These are phyloP conservation scores for Tetracentron sinense DNA, from an alignment of 164 flowering plant species.

Conservation along the genomic window DNA sequence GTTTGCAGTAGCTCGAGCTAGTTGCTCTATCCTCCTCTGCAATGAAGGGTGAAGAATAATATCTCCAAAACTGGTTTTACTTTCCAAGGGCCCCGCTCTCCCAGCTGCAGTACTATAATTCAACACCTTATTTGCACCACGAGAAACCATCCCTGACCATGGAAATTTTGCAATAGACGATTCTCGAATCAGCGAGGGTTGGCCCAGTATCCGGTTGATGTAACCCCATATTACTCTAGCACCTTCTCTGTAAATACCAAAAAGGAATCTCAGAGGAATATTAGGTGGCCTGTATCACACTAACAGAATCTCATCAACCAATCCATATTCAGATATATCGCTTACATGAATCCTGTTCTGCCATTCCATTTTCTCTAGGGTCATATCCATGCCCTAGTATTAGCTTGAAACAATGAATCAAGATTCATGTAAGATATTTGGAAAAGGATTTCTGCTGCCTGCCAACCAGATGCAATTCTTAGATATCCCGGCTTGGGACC, in stretches of 20 bases:
- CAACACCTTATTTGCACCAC: slow-evolving; percentile 32
- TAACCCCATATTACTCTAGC: slow-evolving; percentile 94
- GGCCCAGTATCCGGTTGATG: slow-evolving; percentile 86
- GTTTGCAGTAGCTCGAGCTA: slow-evolving; percentile 92
- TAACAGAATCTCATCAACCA: neutral
- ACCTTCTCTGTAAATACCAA: slow-evolving; percentile 70
- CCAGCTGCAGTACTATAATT: slow-evolving; percentile 36
- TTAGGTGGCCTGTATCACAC: neutral
- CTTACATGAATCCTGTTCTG: neutral
- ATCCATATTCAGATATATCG: neutral
- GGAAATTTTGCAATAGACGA: slow-evolving; percentile 78
- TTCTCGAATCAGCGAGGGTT: slow-evolving; percentile 93
- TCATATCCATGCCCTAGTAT: neutral
- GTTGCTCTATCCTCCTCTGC: slow-evolving; percentile 77
- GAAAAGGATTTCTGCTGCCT: neutral
- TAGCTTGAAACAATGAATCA: neutral
- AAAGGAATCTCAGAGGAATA: slow-evolving; percentile 2
- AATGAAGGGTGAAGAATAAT: slow-evolving; percentile 85
- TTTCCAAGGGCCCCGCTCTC: slow-evolving; percentile 22
- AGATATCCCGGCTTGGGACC: too few species aligned
- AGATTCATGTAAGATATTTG: neutral
- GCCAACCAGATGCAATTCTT: neutral
- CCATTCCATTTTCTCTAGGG: neutral
- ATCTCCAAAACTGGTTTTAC: slow-evolving; percentile 40
- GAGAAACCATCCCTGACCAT: slow-evolving; percentile 55